These are phyloP conservation scores for Centaurea solstitialis DNA, from an alignment of 129 eudicot species.

Conservation along the genomic window DNA sequence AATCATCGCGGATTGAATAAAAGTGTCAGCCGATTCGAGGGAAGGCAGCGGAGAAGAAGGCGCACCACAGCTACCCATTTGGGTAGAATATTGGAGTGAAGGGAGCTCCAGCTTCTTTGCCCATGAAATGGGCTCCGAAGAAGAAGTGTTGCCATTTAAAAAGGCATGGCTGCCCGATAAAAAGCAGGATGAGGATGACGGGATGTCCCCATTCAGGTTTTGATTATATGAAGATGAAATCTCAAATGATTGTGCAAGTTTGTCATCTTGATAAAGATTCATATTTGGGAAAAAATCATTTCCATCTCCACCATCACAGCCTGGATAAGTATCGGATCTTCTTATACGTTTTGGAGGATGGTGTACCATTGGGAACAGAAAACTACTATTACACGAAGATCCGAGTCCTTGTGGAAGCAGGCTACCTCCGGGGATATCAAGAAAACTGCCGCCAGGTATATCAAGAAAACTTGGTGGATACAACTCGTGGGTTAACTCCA, in stretches of 20 bases:
- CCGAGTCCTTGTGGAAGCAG: constrained; percentile 43
- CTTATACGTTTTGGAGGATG: constrained; percentile 52
- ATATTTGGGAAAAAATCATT: constrained; percentile 31
- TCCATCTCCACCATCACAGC: constrained; percentile 28
- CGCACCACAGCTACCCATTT: constrained; percentile 61
- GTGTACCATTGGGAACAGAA: constrained; percentile 35
- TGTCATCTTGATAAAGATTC: constrained; percentile 35
- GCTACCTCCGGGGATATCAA: constrained; percentile 51
- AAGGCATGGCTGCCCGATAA: constrained; percentile 87
- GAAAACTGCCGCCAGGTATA: constrained; percentile 43
- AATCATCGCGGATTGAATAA: constrained; percentile 60
- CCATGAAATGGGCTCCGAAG: constrained; percentile 73
- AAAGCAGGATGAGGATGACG: constrained; percentile 40
- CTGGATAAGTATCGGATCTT: constrained; percentile 33
- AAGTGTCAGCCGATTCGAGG: constrained; percentile 77
- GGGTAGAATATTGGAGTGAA: constrained; percentile 92
- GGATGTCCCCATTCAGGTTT: constrained; percentile 26
- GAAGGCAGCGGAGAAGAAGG: constrained; percentile 82
- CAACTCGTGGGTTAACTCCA: constrained; percentile 38
- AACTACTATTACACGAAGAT: constrained; percentile 37
- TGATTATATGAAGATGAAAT: constrained; percentile 47
- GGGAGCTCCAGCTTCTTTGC: constrained; percentile 99
- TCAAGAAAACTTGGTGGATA: constrained; percentile 37
- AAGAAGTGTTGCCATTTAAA: constrained; percentile 82
- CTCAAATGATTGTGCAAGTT: constrained; percentile 39